Evolutionary conservation across 2,329 filamentous ascomycete species (phyloP).

Genomic region (Pseudocercospora cruenta): DNA sequence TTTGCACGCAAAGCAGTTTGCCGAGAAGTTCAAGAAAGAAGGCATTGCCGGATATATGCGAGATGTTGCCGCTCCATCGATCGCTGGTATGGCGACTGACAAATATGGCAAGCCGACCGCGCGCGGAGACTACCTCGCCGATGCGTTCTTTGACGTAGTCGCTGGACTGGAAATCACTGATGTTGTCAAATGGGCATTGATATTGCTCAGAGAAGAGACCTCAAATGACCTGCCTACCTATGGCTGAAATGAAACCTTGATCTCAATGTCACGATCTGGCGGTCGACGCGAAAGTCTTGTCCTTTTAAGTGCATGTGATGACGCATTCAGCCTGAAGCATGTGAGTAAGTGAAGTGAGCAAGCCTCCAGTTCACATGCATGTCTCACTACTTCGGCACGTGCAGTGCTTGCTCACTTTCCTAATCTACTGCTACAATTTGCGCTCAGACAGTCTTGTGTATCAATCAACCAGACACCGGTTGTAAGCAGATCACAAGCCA

Average conservation of each 20-base stretch:
- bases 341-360: neutral
- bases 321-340: too few species aligned
- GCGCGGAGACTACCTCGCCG: constrained; percentile 13
- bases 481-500: neutral
- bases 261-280: too few species aligned
- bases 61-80: constrained; percentile 14
- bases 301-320: too few species aligned
- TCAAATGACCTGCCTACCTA: too few species aligned
- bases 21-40: constrained; percentile 20
- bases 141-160: constrained; percentile 20
- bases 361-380: neutral
- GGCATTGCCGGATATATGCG: constrained; percentile 20
- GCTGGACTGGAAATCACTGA: constrained; percentile 18
- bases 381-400: neutral
- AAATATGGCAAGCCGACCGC: constrained; percentile 17
- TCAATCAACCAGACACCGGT: neutral
- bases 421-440: too few species aligned
- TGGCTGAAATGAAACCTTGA: too few species aligned
- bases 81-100: constrained; percentile 17
- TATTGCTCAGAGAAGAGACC: too few species aligned
- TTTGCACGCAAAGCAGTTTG: constrained; percentile 16
- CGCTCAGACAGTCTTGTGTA: too few species aligned
- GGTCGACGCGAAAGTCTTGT: too few species aligned
- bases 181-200: constrained; percentile 7
- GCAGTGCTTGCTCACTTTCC: neutral